Evolutionary conservation across 768 basidiomycete genomes (phyloP).

Genomic region (Tylopilus sp.): DNA sequence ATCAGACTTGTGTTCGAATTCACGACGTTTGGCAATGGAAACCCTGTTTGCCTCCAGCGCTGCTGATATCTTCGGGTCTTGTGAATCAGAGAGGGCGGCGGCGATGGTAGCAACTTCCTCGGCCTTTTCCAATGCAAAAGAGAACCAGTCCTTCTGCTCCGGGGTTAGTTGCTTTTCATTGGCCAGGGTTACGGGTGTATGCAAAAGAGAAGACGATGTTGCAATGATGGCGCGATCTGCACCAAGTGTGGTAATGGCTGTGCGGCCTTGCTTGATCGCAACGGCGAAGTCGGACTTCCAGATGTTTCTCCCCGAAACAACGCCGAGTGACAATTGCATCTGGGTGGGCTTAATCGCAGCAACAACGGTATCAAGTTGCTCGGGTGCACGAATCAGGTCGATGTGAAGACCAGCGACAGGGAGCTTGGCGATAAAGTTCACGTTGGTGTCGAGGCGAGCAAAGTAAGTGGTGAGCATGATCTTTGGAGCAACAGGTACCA

Average conservation of each 20-base stretch:
- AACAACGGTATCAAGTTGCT: slow-evolving; percentile 80
- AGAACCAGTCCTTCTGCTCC: slow-evolving; percentile 96
- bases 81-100: slow-evolving; percentile 78
- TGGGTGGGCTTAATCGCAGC: slow-evolving; percentile 79
- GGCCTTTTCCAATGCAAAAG: slow-evolving; percentile 96
- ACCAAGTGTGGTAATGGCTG: slow-evolving; percentile 81
- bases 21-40: slow-evolving; percentile 91
- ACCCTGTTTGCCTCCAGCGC: slow-evolving; percentile 85
- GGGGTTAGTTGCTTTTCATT: slow-evolving; percentile 87
- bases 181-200: slow-evolving; percentile 94
- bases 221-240: slow-evolving; percentile 87
- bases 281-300: slow-evolving; percentile 96
- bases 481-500: slow-evolving; percentile 80
- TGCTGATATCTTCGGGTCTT: slow-evolving; percentile 63
- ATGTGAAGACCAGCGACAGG: slow-evolving; percentile 94
- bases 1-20: slow-evolving; percentile 92
- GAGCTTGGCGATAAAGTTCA: slow-evolving; percentile 86
- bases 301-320: slow-evolving; percentile 98
- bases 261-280: slow-evolving; percentile 78
- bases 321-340: slow-evolving; percentile 85
- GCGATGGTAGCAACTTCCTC: slow-evolving; percentile 87
- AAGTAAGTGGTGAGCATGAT: slow-evolving; percentile 97
- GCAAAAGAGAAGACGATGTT: slow-evolving; percentile 96
- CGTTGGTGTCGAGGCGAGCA: slow-evolving; percentile 89
- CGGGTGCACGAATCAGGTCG: slow-evolving; percentile 91